Evolutionary conservation across 2,329 filamentous ascomycete species (phyloP), one percentile per base, ranked within the genome.

Genomic region (Fonsecaea pugnacius): DNA sequence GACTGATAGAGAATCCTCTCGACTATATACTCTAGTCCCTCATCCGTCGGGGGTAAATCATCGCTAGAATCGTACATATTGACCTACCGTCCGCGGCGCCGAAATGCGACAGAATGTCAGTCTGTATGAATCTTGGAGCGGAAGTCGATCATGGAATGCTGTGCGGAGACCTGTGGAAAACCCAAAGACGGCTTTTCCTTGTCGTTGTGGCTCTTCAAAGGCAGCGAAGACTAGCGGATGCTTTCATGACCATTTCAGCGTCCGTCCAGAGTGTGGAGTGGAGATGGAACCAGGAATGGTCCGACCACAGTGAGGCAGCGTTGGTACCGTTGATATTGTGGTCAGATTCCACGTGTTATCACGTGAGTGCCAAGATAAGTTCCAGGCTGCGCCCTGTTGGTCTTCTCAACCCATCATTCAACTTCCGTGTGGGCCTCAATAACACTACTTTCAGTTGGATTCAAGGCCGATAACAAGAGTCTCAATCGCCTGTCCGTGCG

Each of bases 1-100:
- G n/a, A n/a, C 70, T 87, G 81, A 0, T 79, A 79, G 18, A 86
- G 73, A 36, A 89, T 80, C 16, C 76, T 75, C 50, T 88, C 83
- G 6, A 89, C 82, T 2, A 79, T 75, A 71, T 83, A 88, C 65
- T 85, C 82, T 14, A 78, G 75, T 30, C 81, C 77, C 2, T 76
- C 71, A 12, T 82, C 77, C 21, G 32, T 62, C 1, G 56, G 46
- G 12, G 35, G 9, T 32, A 8, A 10, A 33, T 33, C 50, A 30
- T 36, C 16, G 16, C 16, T 27, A n/a, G 38, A 6, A 14, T 51
- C 56, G n/a, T 27, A 58, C 57, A 59, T 59, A 12, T 48, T 27
- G 43, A 8, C 10, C 10, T 48, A 7, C 18, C 3, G 21, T 12
- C 43, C 43, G 12, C 43, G 43, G 24, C 10, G 18, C 21, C 4